phyloP scores from a whole-genome alignment of 768 basidiomycete genomes.

The Trametes cingulata region DNA sequence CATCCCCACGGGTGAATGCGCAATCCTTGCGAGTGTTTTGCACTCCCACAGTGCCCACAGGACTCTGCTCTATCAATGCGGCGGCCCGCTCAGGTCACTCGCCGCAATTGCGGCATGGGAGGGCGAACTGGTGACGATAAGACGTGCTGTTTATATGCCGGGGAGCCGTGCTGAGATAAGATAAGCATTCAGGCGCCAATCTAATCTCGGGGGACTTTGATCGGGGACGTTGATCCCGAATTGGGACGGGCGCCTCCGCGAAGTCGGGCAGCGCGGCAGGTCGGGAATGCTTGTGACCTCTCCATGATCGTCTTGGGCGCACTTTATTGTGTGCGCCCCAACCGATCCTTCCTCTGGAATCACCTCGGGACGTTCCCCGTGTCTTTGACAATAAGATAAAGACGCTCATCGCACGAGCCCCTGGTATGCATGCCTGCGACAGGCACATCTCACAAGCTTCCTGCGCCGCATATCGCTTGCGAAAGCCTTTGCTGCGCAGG shows the following conservation, averaged over 20 bases:
- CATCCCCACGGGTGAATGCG: conserved; percentile 14
- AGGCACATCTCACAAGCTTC: conserved; percentile 7
- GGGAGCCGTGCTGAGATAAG: not conserved
- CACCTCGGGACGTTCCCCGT: not conserved
- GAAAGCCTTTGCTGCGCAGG: not conserved
- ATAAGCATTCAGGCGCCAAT: not conserved
- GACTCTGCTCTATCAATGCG: not conserved
- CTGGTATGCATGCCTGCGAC: conserved; percentile 1
- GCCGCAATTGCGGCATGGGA: conserved; percentile 15
- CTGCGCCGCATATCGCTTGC: not conserved
- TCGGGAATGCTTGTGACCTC: not conserved
- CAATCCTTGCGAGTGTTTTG: conserved; percentile 19
- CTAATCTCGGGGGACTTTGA: not conserved
- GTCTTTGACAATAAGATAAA: conserved; percentile 16
- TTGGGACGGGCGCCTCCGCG: not conserved
- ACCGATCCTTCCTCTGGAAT: not conserved
- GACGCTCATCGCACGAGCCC: conserved; percentile 1
- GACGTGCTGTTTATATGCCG: conserved; percentile 19
- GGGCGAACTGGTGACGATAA: conserved; percentile 10
- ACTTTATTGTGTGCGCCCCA: conserved; percentile 14
- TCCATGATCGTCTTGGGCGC: conserved; percentile 1
- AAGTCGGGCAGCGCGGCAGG: not conserved
- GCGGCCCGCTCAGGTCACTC: conserved; percentile 20
- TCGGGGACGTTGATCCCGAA: not conserved
- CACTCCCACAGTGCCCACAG: conserved; percentile 10